Evolutionary conservation across 495 filamentous ascomycete species (phyloP).

Genomic region (Podospora didyma): DNA sequence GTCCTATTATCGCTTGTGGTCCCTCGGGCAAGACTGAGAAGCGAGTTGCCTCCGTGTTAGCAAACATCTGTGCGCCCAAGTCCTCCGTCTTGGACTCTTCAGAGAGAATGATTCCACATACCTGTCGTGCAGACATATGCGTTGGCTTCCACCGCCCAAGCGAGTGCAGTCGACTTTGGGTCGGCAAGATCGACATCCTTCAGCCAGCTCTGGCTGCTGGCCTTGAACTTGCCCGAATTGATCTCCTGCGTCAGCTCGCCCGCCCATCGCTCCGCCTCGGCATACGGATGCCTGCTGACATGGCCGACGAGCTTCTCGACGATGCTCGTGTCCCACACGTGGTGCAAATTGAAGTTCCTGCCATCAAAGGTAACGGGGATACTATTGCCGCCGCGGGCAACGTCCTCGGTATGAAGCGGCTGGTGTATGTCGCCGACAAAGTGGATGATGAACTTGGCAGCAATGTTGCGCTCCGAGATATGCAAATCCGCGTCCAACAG

Average conservation of each 20-base stretch:
- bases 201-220: slow-evolving; percentile 41
- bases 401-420: slow-evolving; percentile 59
- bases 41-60: not conserved
- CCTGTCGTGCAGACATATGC: slow-evolving; percentile 51
- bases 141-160: slow-evolving; percentile 62
- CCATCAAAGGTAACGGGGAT: slow-evolving; percentile 55
- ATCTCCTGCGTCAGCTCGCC: slow-evolving; percentile 48
- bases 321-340: slow-evolving; percentile 61
- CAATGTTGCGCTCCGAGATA: slow-evolving; percentile 38
- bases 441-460: slow-evolving; percentile 61
- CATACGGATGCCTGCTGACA: slow-evolving; percentile 32
- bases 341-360: slow-evolving; percentile 50
- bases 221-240: slow-evolving; percentile 44
- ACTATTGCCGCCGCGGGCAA: slow-evolving; percentile 56
- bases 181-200: slow-evolving; percentile 45
- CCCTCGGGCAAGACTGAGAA: slow-evolving; percentile 54
- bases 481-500: slow-evolving; percentile 39
- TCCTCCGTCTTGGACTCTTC: too few relatives aligned
- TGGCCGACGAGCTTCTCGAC: slow-evolving; percentile 56
- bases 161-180: slow-evolving; percentile 47
- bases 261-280: slow-evolving; percentile 50
- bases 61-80: not conserved
- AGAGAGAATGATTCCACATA: slow-evolving; percentile 21
- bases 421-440: slow-evolving; percentile 66
- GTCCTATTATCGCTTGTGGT: slow-evolving; percentile 44